These are phyloP conservation scores for Suhomyces anneliseae DNA, from an alignment of 1,139 yeast species.

Conservation along the genomic window DNA sequence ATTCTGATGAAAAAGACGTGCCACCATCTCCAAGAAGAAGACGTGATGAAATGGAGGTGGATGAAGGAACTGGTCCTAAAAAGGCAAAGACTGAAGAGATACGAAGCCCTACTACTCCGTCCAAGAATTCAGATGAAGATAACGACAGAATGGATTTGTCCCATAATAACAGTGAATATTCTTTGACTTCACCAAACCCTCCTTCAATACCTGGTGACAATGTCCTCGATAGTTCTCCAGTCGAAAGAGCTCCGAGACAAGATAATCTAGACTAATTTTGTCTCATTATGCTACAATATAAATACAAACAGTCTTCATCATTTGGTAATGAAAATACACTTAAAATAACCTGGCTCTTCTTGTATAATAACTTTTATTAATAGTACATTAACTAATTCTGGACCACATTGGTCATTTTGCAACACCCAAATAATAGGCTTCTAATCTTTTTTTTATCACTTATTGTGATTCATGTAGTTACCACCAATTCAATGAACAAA, in stretches of 20 bases:
- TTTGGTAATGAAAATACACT: too few relatives aligned
- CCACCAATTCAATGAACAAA: too few relatives aligned
- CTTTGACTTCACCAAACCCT: conserved; percentile 4
- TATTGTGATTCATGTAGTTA: too few relatives aligned
- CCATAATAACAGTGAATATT: conserved; percentile 10
- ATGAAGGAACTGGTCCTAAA: conserved; percentile 1
- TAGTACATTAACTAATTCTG: neutral
- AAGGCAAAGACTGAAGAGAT: conserved; percentile 3
- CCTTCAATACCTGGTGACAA: neutral
- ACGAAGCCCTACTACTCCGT: conserved; percentile 7
- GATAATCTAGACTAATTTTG: neutral
- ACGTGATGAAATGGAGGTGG: conserved; percentile 3
- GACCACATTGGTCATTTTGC: neutral
- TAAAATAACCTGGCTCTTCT: neutral
- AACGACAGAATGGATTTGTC: conserved; percentile 17
- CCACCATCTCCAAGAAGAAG: conserved; percentile 9
- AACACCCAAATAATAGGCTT: neutral
- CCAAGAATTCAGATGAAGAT: conserved; percentile 4
- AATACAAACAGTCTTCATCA: too few relatives aligned
- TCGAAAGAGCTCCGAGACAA: neutral
- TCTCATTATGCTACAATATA: neutral
- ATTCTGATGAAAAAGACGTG: conserved; percentile 6
- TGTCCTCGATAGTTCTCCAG: neutral
- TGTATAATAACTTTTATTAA: neutral
- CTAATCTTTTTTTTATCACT: neutral